A percentile compares a stretch with the other conserved stretches of the same genome.
phyloP scores from a whole-genome alignment of 73 alveolate genomes.

The Diophrys sp. region DNA sequence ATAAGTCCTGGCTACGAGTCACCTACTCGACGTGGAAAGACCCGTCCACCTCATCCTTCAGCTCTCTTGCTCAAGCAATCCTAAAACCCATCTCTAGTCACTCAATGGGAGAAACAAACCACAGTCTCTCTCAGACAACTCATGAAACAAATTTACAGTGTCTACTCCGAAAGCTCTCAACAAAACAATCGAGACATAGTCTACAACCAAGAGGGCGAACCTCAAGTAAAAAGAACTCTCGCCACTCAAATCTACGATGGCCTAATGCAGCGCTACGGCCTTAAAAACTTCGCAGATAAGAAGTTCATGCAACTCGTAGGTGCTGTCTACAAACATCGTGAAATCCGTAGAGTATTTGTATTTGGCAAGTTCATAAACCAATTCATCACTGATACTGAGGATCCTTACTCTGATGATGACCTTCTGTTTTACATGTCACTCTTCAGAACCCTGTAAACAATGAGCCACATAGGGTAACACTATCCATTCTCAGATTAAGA shows the following conservation, averaged over 20 bases:
- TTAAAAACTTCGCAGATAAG: slow-evolving; percentile 13
- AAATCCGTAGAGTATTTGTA: not conserved
- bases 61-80: too few relatives aligned
- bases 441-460: not conserved
- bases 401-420: slow-evolving; percentile 6
- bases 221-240: not conserved
- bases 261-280: slow-evolving; percentile 1
- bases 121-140: too few relatives aligned
- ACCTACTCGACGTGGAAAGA: too few relatives aligned
- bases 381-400: not conserved
- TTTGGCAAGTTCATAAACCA: slow-evolving; percentile 2
- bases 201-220: not conserved
- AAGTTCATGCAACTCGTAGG: slow-evolving; percentile 4
- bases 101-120: too few relatives aligned
- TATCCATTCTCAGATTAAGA: not conserved
- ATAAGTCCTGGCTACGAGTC: too few relatives aligned
- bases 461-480: not conserved
- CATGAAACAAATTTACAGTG: too few relatives aligned
- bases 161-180: too few relatives aligned
- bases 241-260: slow-evolving; percentile 1
- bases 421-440: slow-evolving; percentile 1
- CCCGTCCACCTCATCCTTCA: too few relatives aligned
- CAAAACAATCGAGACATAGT: too few relatives aligned
- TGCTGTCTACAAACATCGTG: not conserved
- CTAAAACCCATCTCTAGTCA: too few relatives aligned